Base-by-base conservation (phyloP, 208 protist species). In the Trichomonas vaginalis region DNA sequence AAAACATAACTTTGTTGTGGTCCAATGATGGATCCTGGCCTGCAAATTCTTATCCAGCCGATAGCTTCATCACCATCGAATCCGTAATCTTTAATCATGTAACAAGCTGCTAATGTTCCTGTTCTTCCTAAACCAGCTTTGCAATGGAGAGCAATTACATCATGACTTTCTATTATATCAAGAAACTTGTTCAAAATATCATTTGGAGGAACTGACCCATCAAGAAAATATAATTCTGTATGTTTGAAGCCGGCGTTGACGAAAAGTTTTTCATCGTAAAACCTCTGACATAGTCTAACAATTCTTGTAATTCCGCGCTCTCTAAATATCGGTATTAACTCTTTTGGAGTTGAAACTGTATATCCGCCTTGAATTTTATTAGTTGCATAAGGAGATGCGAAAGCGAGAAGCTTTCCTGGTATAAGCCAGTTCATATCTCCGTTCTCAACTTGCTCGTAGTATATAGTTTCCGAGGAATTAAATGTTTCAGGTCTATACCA, bases 371-470 rank as follows among this genome's bases (percentile, higher is more conserved):
- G 86, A 92, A 92, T n/a, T 2, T 42, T 56, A 48, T 97, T 95
- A 32, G 48, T 40, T 92, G 39, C 40, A 39, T 96, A 95, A 95
- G 98, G 82, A 96, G 97, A 86, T 97, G 98, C 97, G 96, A 99
- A 98, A 39, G 98, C 98, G 10, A 99, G 37, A 35, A 99, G 97
- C 46, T 98, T 98, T 10, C 97, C 95, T 42, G 98, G 98, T 14
- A 99, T 97, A 92, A 99, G 98, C 98, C 98, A 98, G 97, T 98
- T 99, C 88, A 98, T 97, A 96, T 99, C 98, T 40, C 98, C 98
- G 95, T 98, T 98, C 62, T 98, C 98, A 45, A 98, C 97, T 35
- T 95, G 90, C 80, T 98, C 98, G 80, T 98, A 98, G 70, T 97
- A 96, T 46, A 98, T 97, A 96, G 98, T 99, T 48, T 97, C 97